phyloP scores from a whole-genome alignment of 2,329 filamentous ascomycete species.

The Xylariaceae sp. region DNA sequence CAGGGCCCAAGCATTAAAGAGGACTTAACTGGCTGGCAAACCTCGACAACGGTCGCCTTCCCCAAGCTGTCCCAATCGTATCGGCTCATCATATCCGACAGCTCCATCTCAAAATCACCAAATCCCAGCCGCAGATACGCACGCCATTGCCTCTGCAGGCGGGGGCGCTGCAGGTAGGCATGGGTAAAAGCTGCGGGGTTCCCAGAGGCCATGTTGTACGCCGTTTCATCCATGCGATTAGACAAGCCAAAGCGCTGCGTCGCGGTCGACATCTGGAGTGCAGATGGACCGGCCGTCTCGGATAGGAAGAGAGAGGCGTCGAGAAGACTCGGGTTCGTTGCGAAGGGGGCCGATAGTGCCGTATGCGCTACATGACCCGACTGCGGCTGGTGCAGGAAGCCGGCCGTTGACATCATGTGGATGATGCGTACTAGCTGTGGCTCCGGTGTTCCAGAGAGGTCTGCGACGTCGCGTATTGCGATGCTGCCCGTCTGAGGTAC shows the following conservation, averaged over 20 bases:
- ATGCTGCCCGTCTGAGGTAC: conserved; percentile 38
- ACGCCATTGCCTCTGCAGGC: conserved; percentile 29
- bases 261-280: conserved; percentile 31
- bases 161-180: conserved; percentile 20
- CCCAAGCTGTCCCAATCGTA: not conserved
- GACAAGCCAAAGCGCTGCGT: conserved; percentile 16
- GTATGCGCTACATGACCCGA: conserved; percentile 35
- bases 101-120: not conserved
- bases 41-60: not conserved
- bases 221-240: not conserved
- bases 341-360: conserved; percentile 35
- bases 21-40: not conserved
- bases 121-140: conserved; percentile 27
- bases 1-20: too few species aligned
- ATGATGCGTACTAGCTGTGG: conserved; percentile 34
- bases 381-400: conserved; percentile 34
- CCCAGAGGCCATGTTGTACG: conserved; percentile 1
- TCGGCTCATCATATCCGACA: not conserved
- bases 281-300: conserved; percentile 30
- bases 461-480: conserved; percentile 37
- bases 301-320: conserved; percentile 39
- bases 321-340: conserved; percentile 29
- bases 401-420: conserved; percentile 30
- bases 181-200: conserved; percentile 8
- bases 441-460: conserved; percentile 37